These are phyloP conservation scores for Penicillium ucsense DNA, from an alignment of 495 filamentous ascomycete species.

Conservation along the genomic window DNA sequence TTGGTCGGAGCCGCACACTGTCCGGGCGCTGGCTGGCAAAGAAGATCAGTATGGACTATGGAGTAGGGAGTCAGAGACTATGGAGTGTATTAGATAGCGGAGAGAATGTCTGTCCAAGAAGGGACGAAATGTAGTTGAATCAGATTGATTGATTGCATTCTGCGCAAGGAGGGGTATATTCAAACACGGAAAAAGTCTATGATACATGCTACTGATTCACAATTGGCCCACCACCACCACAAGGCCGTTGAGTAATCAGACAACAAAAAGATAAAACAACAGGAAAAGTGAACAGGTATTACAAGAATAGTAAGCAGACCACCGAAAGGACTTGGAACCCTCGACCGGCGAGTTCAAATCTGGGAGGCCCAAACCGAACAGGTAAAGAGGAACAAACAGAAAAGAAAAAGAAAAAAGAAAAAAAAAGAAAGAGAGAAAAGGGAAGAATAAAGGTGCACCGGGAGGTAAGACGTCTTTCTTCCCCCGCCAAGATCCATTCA, in stretches of 20 bases:
- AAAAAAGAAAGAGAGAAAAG: background rate
- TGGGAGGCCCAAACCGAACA: constrained; percentile 4
- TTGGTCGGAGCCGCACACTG: no score
- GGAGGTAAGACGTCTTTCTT: background rate
- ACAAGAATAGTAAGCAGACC: no score
- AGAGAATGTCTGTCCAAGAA: no score
- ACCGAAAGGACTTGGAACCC: no score
- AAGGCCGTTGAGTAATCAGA: constrained; percentile 2
- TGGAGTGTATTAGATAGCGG: no score
- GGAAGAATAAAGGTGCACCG: background rate
- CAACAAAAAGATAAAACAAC: constrained; percentile 9
- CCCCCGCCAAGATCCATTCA: background rate
- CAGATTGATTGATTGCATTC: constrained; percentile 10
- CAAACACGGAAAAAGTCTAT: constrained; percentile 25
- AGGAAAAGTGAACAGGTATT: constrained; percentile 1
- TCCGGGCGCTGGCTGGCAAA: no score
- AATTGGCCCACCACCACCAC: constrained; percentile 17
- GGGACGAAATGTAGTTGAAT: background rate
- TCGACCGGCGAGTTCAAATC: background rate
- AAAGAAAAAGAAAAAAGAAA: constrained; percentile 2
- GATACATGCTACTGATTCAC: constrained; percentile 33
- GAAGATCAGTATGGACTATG: no score
- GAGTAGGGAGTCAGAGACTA: no score
- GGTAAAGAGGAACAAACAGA: constrained; percentile 11
- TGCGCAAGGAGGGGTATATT: constrained; percentile 36